Evolutionary conservation across 371 early-diverging fungal genomes (phyloP).

Genomic region (Mortierella sp.): DNA sequence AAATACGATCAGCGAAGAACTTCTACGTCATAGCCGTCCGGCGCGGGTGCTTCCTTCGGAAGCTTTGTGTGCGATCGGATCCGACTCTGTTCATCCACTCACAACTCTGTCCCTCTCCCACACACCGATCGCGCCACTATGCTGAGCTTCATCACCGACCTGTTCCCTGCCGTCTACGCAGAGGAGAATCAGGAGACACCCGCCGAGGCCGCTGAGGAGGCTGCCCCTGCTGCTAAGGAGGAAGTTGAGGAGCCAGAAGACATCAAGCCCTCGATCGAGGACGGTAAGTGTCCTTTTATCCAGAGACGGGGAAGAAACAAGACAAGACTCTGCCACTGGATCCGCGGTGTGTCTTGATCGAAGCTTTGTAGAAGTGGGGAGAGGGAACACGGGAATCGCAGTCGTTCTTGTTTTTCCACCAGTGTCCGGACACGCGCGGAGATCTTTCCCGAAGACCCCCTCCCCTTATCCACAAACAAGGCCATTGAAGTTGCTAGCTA

Average conservation of each 20-base stretch:
- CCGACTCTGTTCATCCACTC: conserved; percentile 3
- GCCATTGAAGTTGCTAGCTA: no score
- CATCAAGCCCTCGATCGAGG: conserved; percentile 48
- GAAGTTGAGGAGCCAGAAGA: conserved; percentile 46
- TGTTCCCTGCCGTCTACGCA: conserved; percentile 48
- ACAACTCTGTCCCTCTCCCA: neutral
- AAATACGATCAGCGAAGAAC: neutral
- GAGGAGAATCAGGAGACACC: conserved; percentile 35
- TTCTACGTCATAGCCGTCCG: no score
- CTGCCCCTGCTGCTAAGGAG: neutral
- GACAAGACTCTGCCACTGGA: neutral
- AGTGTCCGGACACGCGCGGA: neutral
- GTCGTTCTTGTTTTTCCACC: neutral
- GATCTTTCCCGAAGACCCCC: conserved; percentile 9
- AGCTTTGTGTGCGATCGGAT: no score
- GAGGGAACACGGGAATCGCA: no score
- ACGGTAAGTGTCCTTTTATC: conserved; percentile 26
- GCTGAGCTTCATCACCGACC: conserved; percentile 50
- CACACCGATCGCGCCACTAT: conserved; percentile 11
- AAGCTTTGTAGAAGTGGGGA: neutral
- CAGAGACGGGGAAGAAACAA: neutral
- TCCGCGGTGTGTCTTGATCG: neutral
- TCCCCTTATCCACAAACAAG: neutral
- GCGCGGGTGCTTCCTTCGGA: no score
- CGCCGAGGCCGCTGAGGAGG: conserved; percentile 13